Percentiles rank a stretch among this genome's conserved stretches.
These are phyloP conservation scores for Neonectria punicea DNA, from an alignment of 2,329 filamentous ascomycete species.

Conservation along the genomic window DNA sequence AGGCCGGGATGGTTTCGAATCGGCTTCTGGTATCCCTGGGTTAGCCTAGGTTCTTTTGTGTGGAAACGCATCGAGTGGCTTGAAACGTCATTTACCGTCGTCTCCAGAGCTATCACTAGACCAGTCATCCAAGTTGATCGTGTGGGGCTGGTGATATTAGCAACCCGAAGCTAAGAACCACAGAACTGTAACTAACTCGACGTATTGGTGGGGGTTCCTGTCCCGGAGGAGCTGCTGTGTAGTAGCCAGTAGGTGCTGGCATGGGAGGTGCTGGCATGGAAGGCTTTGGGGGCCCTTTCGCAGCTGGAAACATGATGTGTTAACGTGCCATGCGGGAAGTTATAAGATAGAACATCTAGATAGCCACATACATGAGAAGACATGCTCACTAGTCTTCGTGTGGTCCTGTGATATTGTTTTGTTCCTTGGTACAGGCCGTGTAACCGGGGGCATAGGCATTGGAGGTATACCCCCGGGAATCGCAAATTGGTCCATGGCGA, in stretches of 20 bases:
- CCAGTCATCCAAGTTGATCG: too few relatives aligned
- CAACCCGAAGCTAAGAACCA: too few relatives aligned
- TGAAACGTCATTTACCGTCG: not conserved
- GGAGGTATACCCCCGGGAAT: too few relatives aligned
- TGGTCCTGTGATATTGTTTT: conserved; percentile 26
- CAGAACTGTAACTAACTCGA: too few relatives aligned
- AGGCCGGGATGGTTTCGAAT: not conserved
- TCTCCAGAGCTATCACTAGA: not conserved
- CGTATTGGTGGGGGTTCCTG: not conserved
- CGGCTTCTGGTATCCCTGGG: not conserved
- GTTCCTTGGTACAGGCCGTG: not conserved
- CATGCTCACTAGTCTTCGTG: not conserved
- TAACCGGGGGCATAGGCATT: too few relatives aligned
- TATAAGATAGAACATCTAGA: not conserved
- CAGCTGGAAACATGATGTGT: not conserved
- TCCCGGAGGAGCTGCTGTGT: too few relatives aligned
- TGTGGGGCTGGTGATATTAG: too few relatives aligned
- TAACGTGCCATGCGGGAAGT: not conserved
- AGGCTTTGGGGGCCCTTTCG: too few relatives aligned
- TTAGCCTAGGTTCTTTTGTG: not conserved
- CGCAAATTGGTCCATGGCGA: not conserved
- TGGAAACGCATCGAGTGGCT: not conserved
- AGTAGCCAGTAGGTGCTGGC: too few relatives aligned
- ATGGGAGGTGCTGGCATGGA: too few relatives aligned
- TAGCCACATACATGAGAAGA: conserved; percentile 3